Base-by-base conservation (phyloP, 805 yeast species). In the Ogataea nonfermentans region DNA sequence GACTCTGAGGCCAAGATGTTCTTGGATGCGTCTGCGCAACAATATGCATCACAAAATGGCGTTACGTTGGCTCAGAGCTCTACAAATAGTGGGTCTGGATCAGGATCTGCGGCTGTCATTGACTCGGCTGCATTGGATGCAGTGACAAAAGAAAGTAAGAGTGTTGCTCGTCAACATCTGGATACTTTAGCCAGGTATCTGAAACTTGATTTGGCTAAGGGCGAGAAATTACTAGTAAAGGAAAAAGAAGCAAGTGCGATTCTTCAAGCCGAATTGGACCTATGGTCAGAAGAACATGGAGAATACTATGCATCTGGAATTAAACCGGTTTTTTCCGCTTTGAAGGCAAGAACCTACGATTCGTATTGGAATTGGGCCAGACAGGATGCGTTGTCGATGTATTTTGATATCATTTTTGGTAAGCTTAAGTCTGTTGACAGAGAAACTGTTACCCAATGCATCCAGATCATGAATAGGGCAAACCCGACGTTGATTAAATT, bases 291-390 rank as follows among this genome's bases (percentile, higher is more conserved):
- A 46, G 95, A 84, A 66, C 80, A 84, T 52, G 99, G 99, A 53
- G 99, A 93, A 57, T 81, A 81, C 59, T 93, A 90, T 64, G 90
- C 96, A 35, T 76, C 81, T 43, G 98, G 99, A 62, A 83, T 93
- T 56, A 73, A 81, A 51, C 96, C 98, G 29, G 79, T 83, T 4
- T 93, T 93, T 70, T 85, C 96, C 23, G 75, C 91, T 47, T 76
- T 85, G 68, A 93, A 93, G 73, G 95, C 97, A 20, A 85, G 99
- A 72, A 81, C 84, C 39, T 93, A 91, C 66, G 98, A 93, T 68
- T 89, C 97, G 15, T 89, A 90, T 68, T 93, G 99, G 99, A 95
- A 95, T 68, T 93, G 99, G 99, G 97, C 98, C 33, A 86, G 97
- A 67, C 99, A 93, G 73, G 96, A 93, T 63, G 85, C 93, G 46